Percentiles rank a stretch among this genome's conserved stretches.
Conservation (phyloP, 495 filamentous ascomycete species). For the Daldinia caldariorum region DNA sequence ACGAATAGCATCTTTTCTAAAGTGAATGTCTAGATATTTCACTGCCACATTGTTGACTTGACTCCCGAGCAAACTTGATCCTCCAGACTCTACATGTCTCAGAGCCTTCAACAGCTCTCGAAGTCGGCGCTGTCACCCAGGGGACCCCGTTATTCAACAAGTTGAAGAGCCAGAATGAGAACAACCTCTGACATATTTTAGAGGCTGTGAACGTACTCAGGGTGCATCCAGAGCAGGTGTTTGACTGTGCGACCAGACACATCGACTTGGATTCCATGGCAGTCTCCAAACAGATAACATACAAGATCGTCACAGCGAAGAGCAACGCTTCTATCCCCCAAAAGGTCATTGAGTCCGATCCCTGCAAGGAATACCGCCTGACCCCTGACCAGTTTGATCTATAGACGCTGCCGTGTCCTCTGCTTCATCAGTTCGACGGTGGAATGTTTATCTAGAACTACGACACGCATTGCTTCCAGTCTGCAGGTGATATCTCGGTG, state of each 20-base stretch:
- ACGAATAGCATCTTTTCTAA: not conserved
- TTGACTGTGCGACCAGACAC: not conserved
- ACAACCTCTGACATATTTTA: not conserved
- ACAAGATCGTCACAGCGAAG: not conserved
- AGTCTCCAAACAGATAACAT: not conserved
- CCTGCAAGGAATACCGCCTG: not conserved
- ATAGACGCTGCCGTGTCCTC: not conserved
- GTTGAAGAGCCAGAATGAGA: not conserved
- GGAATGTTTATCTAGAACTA: not conserved
- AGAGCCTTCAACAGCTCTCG: not conserved
- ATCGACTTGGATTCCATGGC: not conserved
- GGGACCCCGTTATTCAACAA: not conserved
- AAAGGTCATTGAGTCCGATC: not conserved
- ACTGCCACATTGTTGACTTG: not conserved
- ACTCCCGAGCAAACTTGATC: not conserved
- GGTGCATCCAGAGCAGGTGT: not conserved
- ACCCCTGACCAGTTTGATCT: not conserved
- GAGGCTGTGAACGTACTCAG: not conserved
- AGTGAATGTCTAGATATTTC: not conserved
- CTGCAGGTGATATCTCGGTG: not conserved
- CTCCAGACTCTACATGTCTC: not conserved
- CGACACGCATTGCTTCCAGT: not conserved
- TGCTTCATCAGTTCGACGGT: not conserved
- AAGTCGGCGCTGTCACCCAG: not conserved
- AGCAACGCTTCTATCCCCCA: not conserved